phyloP scores from a whole-genome alignment of 192 early-diverging fungal genomes.

The Bifiguratus adelaidae region DNA sequence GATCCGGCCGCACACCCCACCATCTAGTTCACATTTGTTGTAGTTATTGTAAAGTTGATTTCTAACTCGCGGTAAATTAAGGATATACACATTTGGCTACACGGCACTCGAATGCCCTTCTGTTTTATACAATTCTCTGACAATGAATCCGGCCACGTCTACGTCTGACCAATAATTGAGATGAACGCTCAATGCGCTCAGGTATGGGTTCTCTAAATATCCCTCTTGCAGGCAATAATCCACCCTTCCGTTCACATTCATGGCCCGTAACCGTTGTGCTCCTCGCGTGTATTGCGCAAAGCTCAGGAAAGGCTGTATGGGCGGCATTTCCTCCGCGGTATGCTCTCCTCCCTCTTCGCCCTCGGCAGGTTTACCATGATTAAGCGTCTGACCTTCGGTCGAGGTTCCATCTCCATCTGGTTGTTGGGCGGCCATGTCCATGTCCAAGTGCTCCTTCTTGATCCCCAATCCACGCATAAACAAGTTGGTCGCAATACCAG shows the following conservation, averaged over 20 bases:
- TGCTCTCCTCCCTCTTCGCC: too few species aligned
- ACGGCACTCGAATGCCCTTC: too few species aligned
- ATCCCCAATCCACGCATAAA: slow-evolving; percentile 33
- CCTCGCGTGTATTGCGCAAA: slow-evolving; percentile 8
- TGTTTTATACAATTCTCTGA: slow-evolving; percentile 17
- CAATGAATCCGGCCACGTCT: slow-evolving; percentile 21
- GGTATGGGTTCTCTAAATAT: slow-evolving; percentile 58
- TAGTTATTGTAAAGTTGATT: too few species aligned
- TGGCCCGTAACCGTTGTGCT: slow-evolving; percentile 11
- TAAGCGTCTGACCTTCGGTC: too few species aligned
- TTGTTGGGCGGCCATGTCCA: neutral
- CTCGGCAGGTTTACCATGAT: too few species aligned
- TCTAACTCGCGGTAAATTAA: too few species aligned
- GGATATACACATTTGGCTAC: too few species aligned
- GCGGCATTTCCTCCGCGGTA: neutral
- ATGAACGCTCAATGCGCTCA: slow-evolving; percentile 51
- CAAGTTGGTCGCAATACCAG: slow-evolving; percentile 46
- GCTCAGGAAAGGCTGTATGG: neutral
- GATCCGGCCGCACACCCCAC: too few species aligned
- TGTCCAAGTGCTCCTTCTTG: neutral
- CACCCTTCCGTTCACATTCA: slow-evolving; percentile 46
- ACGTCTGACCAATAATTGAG: slow-evolving; percentile 54
- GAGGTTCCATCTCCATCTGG: neutral
- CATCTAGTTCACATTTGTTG: too few species aligned
- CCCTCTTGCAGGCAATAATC: slow-evolving; percentile 59